Base-by-base conservation (phyloP, 495 filamentous ascomycete species). In the Aspergillus homomorphus region DNA sequence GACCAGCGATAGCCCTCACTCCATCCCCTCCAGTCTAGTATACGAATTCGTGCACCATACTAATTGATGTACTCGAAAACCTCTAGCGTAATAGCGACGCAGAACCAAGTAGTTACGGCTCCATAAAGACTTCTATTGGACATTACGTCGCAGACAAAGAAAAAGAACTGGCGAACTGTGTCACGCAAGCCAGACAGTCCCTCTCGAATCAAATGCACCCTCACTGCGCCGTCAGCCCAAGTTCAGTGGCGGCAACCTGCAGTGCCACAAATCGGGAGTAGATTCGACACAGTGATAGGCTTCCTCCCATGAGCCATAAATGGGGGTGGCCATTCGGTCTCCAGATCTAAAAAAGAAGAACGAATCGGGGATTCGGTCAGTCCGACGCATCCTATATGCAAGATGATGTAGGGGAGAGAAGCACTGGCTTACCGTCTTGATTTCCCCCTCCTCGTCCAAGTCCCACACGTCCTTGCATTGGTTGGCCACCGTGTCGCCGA, bases 291-390 rank as follows among this genome's bases (percentile, higher is more conserved):
- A 92, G 62, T 1, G 87, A 87, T 26, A 93, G 68, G 66, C 89
- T 92, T 1, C 91, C 90, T 0, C 89, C 90, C 66, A 90, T 87
- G 67, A 86, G 87, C 89, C 89, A 96, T 55, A 93, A 84, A 0
- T 87, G 87, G 0, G 85, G 85, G 60, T 91, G 88, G 0, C 88
- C 88, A 22, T 79, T 87, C 26, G 68, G 77, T 23, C 83, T 77
- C 89, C 89, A 95, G 73, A 93, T 89, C 69, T 74, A 60, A n/a
- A n/a, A n/a, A n/a, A 23, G 18, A 23, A 15, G 16, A 22, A 14
- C n/a, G n/a, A 22, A 10, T 19, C 42, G 5, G 30, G 62, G n/a
- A 0, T 15, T 19, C 5, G 30, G 33, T 38, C 33, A 38, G 33
- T 38, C 6, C 6, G 33, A 12, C 6, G 15, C n/a, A 38, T 38